Evolutionary conservation across 768 basidiomycete genomes (phyloP).

Genomic region (Collybiopsis confluens): DNA sequence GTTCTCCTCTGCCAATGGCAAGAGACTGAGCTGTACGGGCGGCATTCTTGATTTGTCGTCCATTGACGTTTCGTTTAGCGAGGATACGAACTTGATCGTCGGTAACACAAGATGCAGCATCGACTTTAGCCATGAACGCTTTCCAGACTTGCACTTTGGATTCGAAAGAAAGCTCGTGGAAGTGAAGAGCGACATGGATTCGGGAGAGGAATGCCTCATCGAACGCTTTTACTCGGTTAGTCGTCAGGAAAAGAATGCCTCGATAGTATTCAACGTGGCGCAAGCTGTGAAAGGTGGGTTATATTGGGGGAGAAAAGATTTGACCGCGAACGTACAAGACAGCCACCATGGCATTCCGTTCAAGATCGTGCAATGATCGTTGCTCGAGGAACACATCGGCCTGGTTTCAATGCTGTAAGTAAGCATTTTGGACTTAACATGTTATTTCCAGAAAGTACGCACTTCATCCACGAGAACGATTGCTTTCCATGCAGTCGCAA

Average conservation of each 20-base stretch:
- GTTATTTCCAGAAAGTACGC: not conserved
- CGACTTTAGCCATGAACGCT: slow-evolving; percentile 51
- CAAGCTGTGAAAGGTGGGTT: slow-evolving; percentile 31
- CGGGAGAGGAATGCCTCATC: slow-evolving; percentile 69
- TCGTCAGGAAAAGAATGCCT: slow-evolving; percentile 54
- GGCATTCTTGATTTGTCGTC: slow-evolving; percentile 68
- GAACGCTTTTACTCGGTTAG: slow-evolving; percentile 54
- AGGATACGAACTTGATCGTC: slow-evolving; percentile 40
- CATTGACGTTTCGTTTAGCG: slow-evolving; percentile 52
- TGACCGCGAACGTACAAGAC: slow-evolving; percentile 41
- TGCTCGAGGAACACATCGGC: slow-evolving; percentile 74
- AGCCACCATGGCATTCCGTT: slow-evolving; percentile 70
- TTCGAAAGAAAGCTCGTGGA: slow-evolving; percentile 48
- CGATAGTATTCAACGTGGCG: slow-evolving; percentile 57
- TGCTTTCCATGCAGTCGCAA: slow-evolving; percentile 58
- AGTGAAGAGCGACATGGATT: slow-evolving; percentile 64
- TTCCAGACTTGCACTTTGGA: slow-evolving; percentile 61
- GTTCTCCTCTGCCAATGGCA: slow-evolving; percentile 44
- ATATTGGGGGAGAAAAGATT: slow-evolving; percentile 22
- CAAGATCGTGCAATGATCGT: slow-evolving; percentile 57
- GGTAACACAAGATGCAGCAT: slow-evolving; percentile 30
- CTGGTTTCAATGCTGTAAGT: slow-evolving; percentile 12
- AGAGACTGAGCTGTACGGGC: slow-evolving; percentile 61
- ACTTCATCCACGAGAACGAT: slow-evolving; percentile 56
- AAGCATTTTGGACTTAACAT: not conserved